Base-by-base conservation (phyloP, 345 rosid genomes). In the Anastatica hierochuntica region DNA sequence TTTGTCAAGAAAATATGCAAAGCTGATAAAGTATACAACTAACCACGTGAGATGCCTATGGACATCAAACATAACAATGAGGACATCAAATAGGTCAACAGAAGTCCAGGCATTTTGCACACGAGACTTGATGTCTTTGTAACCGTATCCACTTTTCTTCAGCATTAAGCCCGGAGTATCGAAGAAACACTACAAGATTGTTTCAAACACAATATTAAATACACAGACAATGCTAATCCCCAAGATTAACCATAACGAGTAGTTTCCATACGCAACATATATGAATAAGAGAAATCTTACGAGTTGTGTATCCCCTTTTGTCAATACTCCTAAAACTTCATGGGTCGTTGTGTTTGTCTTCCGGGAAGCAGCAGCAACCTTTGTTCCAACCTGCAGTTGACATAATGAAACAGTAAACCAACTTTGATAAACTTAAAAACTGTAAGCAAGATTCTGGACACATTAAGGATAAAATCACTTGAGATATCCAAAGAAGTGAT, bases 271-370 rank as follows among this genome's bases (percentile, higher is more conserved):
- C 4, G 26, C 49, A 41, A 43, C 13, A 20, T 12, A 43, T 19
- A 49, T 8, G n/a, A 49, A 49, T 8, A 49, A 60, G 37, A 31
- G 57, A 31, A 43, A 66, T 58, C 82, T 51, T 78, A 88, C 98
- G 3, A 85, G 76, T 79, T 92, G 97, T 38, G 90, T 81, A 17
- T 83, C 82, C 14, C 68, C 89, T 71, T 72, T 69, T 7, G 95
- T 92, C 88, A 81, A 77, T 35, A 83, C 94, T 66, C 95, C 97
- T 20, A 94, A 66, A 19, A 85, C 88, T 81, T 92, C 99, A 74
- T 92, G 94, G 18, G 78, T 83, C 5, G 97, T 92, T 40, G 99
- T 92, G 68, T 92, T 92, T 8, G 97, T 88, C 73, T 92, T 92
- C 66, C 95, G 75, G 2, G 99, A 94, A 62, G 88, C 92, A 50